A percentile compares a stretch with the other conserved stretches of the same genome.
Conservation (phyloP, 257 asterid species). For the Phtheirospermum japonicum region DNA sequence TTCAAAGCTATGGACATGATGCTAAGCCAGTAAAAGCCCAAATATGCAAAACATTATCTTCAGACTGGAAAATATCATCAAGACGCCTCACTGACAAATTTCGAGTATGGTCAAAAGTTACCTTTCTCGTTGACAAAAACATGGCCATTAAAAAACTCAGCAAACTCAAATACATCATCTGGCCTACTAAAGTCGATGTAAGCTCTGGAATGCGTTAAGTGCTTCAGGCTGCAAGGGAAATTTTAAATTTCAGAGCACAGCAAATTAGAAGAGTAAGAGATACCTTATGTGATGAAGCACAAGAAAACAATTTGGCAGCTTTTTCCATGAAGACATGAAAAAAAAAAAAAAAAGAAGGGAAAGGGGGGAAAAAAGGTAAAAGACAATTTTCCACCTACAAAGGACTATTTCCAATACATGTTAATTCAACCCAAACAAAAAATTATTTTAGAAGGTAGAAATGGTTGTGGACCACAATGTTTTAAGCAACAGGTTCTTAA, state of each 20-base stretch:
- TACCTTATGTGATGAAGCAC: constrained; percentile 4
- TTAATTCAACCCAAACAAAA: constrained; percentile 1
- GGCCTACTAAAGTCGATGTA: constrained; percentile 57
- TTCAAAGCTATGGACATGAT: neutral
- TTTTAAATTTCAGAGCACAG: constrained; percentile 6
- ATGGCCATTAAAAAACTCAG: constrained; percentile 75
- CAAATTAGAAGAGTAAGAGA: neutral
- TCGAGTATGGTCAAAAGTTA: constrained; percentile 27
- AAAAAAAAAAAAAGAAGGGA: no score
- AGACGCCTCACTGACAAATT: constrained; percentile 16
- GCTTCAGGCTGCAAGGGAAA: constrained; percentile 67
- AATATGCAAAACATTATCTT: neutral
- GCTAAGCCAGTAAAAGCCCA: constrained; percentile 17
- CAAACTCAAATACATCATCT: constrained; percentile 77
- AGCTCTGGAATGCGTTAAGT: constrained; percentile 57
- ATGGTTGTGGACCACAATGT: constrained; percentile 11
- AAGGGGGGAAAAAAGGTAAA: no score
- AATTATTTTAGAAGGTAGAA: constrained; percentile 1
- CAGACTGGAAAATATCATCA: constrained; percentile 10
- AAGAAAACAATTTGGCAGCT: neutral
- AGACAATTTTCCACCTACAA: neutral
- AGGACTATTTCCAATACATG: neutral
- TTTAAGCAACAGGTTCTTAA: neutral
- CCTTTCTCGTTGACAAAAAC: constrained; percentile 90
- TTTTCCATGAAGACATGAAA: neutral